Percentiles rank a stretch among this genome's conserved stretches.
These are phyloP conservation scores for Vitis amurensis DNA, from an alignment of 164 flowering plant species.

Conservation along the genomic window DNA sequence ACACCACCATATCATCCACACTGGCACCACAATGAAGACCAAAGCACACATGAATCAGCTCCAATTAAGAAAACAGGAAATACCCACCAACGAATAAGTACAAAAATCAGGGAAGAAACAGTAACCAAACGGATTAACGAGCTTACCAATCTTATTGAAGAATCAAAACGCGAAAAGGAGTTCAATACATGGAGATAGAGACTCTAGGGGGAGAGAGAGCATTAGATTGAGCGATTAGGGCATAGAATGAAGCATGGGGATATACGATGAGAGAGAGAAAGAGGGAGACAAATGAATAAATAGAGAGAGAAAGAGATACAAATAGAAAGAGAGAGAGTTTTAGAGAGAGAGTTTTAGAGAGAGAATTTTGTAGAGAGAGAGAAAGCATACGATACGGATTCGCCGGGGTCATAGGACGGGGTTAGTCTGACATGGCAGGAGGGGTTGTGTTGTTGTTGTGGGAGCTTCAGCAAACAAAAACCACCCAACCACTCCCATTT, in stretches of 20 bases:
- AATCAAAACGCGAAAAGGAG: slow-evolving; percentile 13
- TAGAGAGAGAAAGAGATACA: slow-evolving; percentile 26
- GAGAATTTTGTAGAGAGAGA: slow-evolving; percentile 19
- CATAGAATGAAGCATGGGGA: slow-evolving; percentile 1
- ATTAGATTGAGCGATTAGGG: slow-evolving; percentile 15
- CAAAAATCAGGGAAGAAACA: slow-evolving; percentile 1
- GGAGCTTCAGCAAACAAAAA: slow-evolving; percentile 1
- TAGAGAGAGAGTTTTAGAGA: slow-evolving; percentile 24
- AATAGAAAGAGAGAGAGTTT: slow-evolving; percentile 16
- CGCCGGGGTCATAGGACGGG: slow-evolving; percentile 74
- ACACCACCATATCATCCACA: neutral
- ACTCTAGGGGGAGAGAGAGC: slow-evolving; percentile 4
- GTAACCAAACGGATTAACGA: slow-evolving; percentile 9
- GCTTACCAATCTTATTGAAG: slow-evolving; percentile 19
- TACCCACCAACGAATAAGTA: neutral
- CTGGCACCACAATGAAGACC: neutral
- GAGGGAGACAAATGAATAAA: slow-evolving; percentile 23
- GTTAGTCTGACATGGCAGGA: slow-evolving; percentile 64
- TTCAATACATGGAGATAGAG: neutral
- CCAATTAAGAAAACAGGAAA: slow-evolving; percentile 9
- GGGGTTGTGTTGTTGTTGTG: slow-evolving; percentile 1
- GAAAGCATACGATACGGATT: slow-evolving; percentile 56
- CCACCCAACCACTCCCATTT: slow-evolving; percentile 21
- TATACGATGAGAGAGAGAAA: slow-evolving; percentile 9
- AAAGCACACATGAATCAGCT: slow-evolving; percentile 15